Evolutionary conservation across 1,284 basidiomycete genomes (phyloP), one percentile per base, ranked within the genome.

Genomic region (Cutaneotrichosporon mucoides): DNA sequence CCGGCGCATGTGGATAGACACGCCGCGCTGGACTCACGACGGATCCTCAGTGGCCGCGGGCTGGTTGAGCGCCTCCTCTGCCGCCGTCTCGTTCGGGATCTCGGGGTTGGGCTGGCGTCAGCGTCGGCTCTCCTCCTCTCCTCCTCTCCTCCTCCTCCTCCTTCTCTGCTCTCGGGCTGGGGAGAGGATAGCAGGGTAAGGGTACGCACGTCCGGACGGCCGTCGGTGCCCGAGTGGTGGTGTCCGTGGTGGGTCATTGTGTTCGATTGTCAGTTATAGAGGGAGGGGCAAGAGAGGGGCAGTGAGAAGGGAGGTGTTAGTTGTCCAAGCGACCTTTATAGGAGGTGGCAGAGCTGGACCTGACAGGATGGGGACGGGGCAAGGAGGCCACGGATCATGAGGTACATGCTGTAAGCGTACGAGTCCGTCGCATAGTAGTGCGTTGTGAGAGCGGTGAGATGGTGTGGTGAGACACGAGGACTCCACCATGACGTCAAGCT

Each of bases 211-310:
- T 41, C 36, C 13, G 44, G 36, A 34, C 15, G 48, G 43, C 43
- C 50, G 53, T 49, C 49, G 15, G 46, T 51, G 53, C 60, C 59
- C 16, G 42, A 44, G 58, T 63, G 62, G 62, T 63, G 62, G 40
- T 55, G 41, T 16, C 42, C 59, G 62, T 63, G 62, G 58, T 60
- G 62, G 34, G 53, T 49, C 62, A 63, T 63, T 16, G 11, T 57
- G 51, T 5, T 53, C 3, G 11, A 50, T 34, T 12, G 24, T 24
- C 24, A 13, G 37, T 15, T 40, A 34, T 36, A 47, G n/a, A 35
- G 35, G 38, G 49, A 51, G 15, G 13, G 35, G 1, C 16, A 33
- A 24, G 44, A 7, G 16, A 24, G 8, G 44, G 7, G 44, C 16
- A 11, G 16, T 33, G 44, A 33, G 44, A 9, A 33, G 16, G 24